Evolutionary conservation across 305 asterid genomes (phyloP).

Genomic region (Petunia hybrid): DNA sequence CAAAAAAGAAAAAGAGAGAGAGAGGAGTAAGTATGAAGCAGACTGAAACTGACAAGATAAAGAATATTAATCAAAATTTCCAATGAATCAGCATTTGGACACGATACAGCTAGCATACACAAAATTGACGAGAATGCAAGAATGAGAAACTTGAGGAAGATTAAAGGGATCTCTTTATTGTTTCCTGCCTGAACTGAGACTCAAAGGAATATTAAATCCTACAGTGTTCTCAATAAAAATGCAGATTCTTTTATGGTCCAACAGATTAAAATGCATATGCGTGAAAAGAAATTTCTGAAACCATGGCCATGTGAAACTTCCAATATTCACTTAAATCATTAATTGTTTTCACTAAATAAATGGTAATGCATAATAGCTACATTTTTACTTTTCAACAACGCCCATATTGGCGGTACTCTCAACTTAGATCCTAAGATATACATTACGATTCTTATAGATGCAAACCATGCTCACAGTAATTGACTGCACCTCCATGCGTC

Average conservation of each 20-base stretch:
- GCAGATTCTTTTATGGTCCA: not conserved
- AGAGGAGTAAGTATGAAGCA: constrained; percentile 15
- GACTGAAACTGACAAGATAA: not conserved
- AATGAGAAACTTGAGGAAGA: not conserved
- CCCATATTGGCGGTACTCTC: not conserved
- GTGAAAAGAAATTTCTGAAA: constrained; percentile 1
- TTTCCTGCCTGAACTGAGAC: not conserved
- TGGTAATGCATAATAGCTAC: not conserved
- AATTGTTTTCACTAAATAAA: not conserved
- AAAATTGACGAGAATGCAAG: constrained; percentile 16
- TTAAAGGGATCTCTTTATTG: not conserved
- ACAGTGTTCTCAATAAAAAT: constrained; percentile 1
- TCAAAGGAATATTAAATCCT: not conserved
- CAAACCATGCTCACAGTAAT: not conserved
- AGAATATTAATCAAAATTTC: not conserved
- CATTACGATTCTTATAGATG: not conserved
- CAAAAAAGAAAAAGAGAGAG: constrained; percentile 7
- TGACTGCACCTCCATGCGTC: constrained; percentile 14
- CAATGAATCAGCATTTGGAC: not conserved
- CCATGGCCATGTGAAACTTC: not conserved
- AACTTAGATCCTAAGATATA: constrained; percentile 15
- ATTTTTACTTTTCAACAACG: not conserved
- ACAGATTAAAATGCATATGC: not conserved
- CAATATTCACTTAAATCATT: constrained; percentile 8
- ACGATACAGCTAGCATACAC: not conserved